Percentiles rank a stretch among this genome's conserved stretches.
Conservation (phyloP, 2,329 filamentous ascomycete species). For the Colletotrichum tofieldiae region DNA sequence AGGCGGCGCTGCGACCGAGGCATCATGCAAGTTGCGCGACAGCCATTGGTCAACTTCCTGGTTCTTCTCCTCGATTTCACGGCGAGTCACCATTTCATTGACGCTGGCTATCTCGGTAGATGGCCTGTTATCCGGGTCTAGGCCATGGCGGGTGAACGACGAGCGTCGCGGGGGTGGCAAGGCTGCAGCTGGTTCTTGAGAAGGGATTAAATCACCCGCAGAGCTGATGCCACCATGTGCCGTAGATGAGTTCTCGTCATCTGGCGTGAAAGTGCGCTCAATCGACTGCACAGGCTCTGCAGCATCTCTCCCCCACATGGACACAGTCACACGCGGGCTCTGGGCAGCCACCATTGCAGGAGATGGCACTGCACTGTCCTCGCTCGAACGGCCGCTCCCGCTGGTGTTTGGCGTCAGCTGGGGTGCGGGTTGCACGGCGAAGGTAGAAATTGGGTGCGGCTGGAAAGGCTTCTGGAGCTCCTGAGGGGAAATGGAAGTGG, state of each 20-base stretch:
- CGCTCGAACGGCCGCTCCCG: slow-evolving; percentile 65
- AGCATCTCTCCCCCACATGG: slow-evolving; percentile 66
- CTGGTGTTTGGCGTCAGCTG: slow-evolving; percentile 67
- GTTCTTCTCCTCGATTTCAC: slow-evolving; percentile 63
- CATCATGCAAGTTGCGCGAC: slow-evolving; percentile 49
- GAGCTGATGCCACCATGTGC: slow-evolving; percentile 53
- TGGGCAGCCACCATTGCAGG: slow-evolving; percentile 60
- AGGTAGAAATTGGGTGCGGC: slow-evolving; percentile 50
- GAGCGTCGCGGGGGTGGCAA: slow-evolving; percentile 51
- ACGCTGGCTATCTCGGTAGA: slow-evolving; percentile 62
- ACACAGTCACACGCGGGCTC: slow-evolving; percentile 71
- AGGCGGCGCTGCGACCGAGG: slow-evolving; percentile 24
- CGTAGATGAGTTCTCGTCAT: slow-evolving; percentile 54
- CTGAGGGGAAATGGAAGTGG: slow-evolving; percentile 59
- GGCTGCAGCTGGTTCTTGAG: slow-evolving; percentile 42
- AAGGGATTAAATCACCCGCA: slow-evolving; percentile 59
- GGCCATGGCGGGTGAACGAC: slow-evolving; percentile 60
- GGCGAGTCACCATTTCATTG: slow-evolving; percentile 63
- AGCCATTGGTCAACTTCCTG: slow-evolving; percentile 68
- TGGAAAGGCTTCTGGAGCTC: slow-evolving; percentile 60
- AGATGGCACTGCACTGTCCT: slow-evolving; percentile 61
- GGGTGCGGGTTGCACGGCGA: slow-evolving; percentile 49
- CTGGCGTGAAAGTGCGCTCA: slow-evolving; percentile 56
- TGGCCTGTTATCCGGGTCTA: slow-evolving; percentile 64
- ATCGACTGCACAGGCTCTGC: slow-evolving; percentile 54